Evolutionary conservation across 1,139 yeast genomes (phyloP).

Genomic region (Sugiyamaella xylanicola): DNA sequence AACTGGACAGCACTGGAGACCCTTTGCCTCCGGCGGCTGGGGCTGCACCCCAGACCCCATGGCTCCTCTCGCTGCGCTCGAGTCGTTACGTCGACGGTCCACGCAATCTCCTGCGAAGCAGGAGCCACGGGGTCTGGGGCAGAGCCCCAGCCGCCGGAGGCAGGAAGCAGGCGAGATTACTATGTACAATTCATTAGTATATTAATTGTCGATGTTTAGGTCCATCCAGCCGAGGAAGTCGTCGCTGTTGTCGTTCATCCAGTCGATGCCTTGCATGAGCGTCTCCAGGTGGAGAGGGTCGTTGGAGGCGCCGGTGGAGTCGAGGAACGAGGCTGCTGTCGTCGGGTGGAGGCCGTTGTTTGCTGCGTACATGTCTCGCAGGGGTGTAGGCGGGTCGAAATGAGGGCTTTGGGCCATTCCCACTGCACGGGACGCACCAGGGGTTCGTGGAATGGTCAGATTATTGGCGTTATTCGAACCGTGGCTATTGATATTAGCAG

Average conservation of each 20-base stretch:
- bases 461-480: neutral
- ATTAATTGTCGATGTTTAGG: slow-evolving; percentile 40
- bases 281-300: slow-evolving; percentile 42
- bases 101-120: neutral
- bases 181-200: neutral
- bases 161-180: neutral
- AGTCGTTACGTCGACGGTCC: neutral
- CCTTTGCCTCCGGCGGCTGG: neutral
- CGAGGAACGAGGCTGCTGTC: slow-evolving; percentile 31
- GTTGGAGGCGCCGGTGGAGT: slow-evolving; percentile 38
- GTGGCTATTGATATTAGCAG: neutral
- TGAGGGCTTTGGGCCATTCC: neutral
- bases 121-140: neutral
- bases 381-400: neutral
- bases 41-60: too few relatives aligned
- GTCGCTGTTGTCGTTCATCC: slow-evolving; percentile 79
- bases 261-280: slow-evolving; percentile 75
- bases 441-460: neutral
- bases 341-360: neutral
- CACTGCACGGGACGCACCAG: neutral
- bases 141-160: neutral
- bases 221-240: slow-evolving; percentile 98
- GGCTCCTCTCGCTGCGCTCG: neutral
- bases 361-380: neutral
- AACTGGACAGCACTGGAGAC: neutral